A percentile compares a stretch with the other conserved stretches of the same genome.
phyloP scores from a whole-genome alignment of 495 filamentous ascomycete species.

The Cairneyella variabilis region DNA sequence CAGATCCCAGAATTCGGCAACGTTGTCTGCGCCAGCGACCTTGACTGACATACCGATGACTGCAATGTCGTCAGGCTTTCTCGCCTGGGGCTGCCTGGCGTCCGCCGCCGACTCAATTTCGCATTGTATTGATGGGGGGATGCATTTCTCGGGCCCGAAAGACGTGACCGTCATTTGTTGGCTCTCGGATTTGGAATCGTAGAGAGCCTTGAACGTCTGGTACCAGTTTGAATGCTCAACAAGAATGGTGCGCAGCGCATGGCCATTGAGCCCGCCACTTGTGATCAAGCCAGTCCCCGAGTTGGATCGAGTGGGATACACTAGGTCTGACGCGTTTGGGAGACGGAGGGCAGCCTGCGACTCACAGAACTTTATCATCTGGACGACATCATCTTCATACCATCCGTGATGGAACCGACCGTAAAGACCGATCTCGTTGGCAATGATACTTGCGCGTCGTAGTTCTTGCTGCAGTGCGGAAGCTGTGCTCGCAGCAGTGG shows the following conservation, averaged over 20 bases:
- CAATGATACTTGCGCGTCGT: slow-evolving; percentile 32
- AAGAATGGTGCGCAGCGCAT: slow-evolving; percentile 38
- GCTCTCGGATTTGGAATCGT: slow-evolving; percentile 8
- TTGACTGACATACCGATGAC: slow-evolving; percentile 50
- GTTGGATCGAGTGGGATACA: slow-evolving; percentile 30
- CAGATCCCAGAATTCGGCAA: slow-evolving; percentile 42
- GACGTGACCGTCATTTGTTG: slow-evolving; percentile 28
- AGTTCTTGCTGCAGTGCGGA: slow-evolving; percentile 30
- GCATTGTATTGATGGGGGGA: slow-evolving; percentile 34
- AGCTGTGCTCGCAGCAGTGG: slow-evolving; percentile 25
- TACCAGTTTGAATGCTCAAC: slow-evolving; percentile 40
- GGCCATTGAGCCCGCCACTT: slow-evolving; percentile 28
- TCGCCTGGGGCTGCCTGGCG: not conserved
- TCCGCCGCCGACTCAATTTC: slow-evolving; percentile 20
- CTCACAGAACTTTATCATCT: slow-evolving; percentile 26
- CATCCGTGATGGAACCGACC: slow-evolving; percentile 36
- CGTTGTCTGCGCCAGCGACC: slow-evolving; percentile 43
- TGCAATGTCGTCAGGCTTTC: slow-evolving; percentile 34
- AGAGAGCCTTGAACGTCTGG: slow-evolving; percentile 26
- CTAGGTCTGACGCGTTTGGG: slow-evolving; percentile 33
- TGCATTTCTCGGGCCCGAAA: slow-evolving; percentile 40
- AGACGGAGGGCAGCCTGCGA: slow-evolving; percentile 32
- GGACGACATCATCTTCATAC: slow-evolving; percentile 9
- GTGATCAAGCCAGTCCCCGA: slow-evolving; percentile 20
- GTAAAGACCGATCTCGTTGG: slow-evolving; percentile 30